Base-by-base conservation (phyloP, 192 early-diverging fungal genomes). In the Powellomyces hirtus region DNA sequence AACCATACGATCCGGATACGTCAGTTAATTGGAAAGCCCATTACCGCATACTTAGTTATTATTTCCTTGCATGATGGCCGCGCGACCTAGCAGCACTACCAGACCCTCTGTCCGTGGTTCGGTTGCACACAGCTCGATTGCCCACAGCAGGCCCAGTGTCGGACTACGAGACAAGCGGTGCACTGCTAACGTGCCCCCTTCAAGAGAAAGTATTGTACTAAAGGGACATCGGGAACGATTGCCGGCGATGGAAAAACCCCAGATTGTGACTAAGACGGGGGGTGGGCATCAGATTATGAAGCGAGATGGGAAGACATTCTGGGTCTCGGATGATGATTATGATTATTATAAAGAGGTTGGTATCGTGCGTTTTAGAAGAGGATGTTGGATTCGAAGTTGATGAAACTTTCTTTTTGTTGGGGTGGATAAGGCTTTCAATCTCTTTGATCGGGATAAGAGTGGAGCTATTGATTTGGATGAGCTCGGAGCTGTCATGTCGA, bases 401-500 rank as follows among this genome's bases (percentile, higher is more conserved):
- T 52, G 34, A 81, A 64, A 77, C 79, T 4, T 81, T 18, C 40
- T 42, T 4, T 16, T 7, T 30, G 30, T 13, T 66, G 49, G 26
- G 62, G 20, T 33, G 45, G 14, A 35, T 52, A 55, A 81, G 68
- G 79, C 79, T 4, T 81, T 79, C 66, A 73, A 37, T 31, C 29
- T 81, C 8, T 81, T 81, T 59, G 79, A 81, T 38, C 69, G 65
- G 38, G 79, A 81, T 58, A 56, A 71, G 29, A 73, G 66, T 36
- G 79, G 79, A n/a, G 68, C 52, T 16, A 81, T 81, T 64, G 79
- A 81, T 56, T 33, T 74, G 30, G 38, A 75, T 16, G 79, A 81
- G 46, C 71, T 81, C 24, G 62, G 60, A 20, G 71, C 79, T 24
- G 77, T 79, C 1, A 74, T 81, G 66, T 16, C 46, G 18, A 51